Conservation (phyloP, 176 grass and related monocot genomes). For the Zea mays region Zm-B73-REFERENCE-NAM-5.0 NC_050096.1:250926501-250927000, state of each 20-base stretch:
- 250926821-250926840: neutral
- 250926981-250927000: neutral
- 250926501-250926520: constrained; percentile 73
- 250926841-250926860: neutral
- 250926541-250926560: constrained; percentile 4
- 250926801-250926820: neutral
- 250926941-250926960: neutral
- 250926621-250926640: constrained; percentile 91
- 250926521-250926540: constrained; percentile 48
- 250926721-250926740: neutral
- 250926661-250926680: constrained; percentile 91
- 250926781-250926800: neutral
- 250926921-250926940: neutral
- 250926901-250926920: constrained; percentile 6
- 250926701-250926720: constrained; percentile 60
- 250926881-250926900: neutral
- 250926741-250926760: neutral
- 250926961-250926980: neutral
- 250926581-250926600: neutral
- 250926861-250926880: neutral
- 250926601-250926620: neutral
- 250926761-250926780: neutral
- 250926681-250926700: constrained; percentile 84
- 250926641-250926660: constrained; percentile 67
- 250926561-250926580: constrained; percentile 16